phyloP scores from a whole-genome alignment of 2,329 filamentous ascomycete species.

The Pyricularia sp. region DNA sequence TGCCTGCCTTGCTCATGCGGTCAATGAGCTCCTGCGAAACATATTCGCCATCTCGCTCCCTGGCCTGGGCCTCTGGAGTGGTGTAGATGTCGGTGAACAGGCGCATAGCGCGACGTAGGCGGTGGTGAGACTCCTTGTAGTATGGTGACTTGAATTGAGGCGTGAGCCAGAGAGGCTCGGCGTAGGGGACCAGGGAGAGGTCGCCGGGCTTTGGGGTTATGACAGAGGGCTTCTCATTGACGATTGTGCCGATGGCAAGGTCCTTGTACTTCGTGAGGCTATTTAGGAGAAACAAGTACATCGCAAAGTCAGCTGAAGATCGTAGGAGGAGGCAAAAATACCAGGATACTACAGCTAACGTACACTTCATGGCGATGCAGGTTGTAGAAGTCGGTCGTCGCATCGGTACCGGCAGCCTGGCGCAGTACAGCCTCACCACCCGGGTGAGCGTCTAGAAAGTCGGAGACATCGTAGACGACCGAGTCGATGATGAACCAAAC shows the following conservation, averaged over 20 bases:
- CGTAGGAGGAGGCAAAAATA: not conserved
- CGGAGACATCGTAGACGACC: constrained; percentile 74
- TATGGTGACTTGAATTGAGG: constrained; percentile 68
- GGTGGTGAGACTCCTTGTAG: constrained; percentile 61
- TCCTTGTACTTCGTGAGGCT: constrained; percentile 59
- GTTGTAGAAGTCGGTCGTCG: constrained; percentile 79
- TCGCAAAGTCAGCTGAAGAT: not conserved
- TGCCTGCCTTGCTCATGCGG: constrained; percentile 58
- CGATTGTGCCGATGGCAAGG: constrained; percentile 62
- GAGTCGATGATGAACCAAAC: constrained; percentile 79
- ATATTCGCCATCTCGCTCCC: constrained; percentile 60
- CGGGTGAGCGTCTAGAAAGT: constrained; percentile 76
- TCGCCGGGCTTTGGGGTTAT: constrained; percentile 57
- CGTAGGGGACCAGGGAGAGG: constrained; percentile 67
- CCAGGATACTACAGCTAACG: not conserved
- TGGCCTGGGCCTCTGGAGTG: constrained; percentile 60
- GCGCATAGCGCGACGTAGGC: constrained; percentile 55
- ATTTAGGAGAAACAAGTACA: no score
- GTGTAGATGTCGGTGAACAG: constrained; percentile 61
- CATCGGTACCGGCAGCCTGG: constrained; percentile 71
- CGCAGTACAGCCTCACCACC: constrained; percentile 68
- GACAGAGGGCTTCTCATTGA: constrained; percentile 63
- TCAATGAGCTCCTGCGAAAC: constrained; percentile 64
- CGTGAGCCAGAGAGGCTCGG: constrained; percentile 71
- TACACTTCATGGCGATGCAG: constrained; percentile 74